Conservation (phyloP, 164 flowering plant genomes). For the Platanus orientalis region DNA sequence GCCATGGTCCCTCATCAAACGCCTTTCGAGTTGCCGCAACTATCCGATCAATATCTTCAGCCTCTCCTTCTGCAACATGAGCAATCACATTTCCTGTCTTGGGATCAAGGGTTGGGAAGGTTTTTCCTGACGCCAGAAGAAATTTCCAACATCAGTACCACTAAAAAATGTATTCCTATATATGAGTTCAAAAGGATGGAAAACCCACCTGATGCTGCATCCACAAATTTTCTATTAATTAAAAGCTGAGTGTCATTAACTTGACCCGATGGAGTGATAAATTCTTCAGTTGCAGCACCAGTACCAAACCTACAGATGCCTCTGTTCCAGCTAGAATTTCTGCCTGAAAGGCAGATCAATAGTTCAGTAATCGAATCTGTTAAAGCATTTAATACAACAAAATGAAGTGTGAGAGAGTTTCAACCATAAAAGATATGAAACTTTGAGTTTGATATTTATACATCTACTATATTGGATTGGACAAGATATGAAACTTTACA, state of each 20-base stretch:
- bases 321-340: no score
- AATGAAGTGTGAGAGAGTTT: no score
- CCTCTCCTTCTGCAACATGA: slow-evolving; percentile 71
- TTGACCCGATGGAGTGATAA: slow-evolving; percentile 41
- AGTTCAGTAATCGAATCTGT: no score
- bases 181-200: not conserved
- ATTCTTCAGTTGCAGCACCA: slow-evolving; percentile 44
- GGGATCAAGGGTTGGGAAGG: slow-evolving; percentile 59
- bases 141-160: not conserved
- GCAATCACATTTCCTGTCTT: slow-evolving; percentile 68
- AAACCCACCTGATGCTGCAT: slow-evolving; percentile 59
- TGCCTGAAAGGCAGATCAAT: no score
- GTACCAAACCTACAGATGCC: slow-evolving; percentile 32
- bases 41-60: slow-evolving; percentile 56
- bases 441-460: no score
- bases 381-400: no score
- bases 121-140: slow-evolving; percentile 42
- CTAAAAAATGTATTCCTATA: not conserved
- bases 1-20: slow-evolving; percentile 66
- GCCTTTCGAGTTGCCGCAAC: slow-evolving; percentile 70
- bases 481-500: no score
- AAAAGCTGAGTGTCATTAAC: slow-evolving; percentile 45
- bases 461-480: no score
- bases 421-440: no score
- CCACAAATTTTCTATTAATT: slow-evolving; percentile 60